These are phyloP conservation scores for Globisporangium paddicum DNA, from an alignment of 352 stramenopile genomes.

Conservation along the genomic window DNA sequence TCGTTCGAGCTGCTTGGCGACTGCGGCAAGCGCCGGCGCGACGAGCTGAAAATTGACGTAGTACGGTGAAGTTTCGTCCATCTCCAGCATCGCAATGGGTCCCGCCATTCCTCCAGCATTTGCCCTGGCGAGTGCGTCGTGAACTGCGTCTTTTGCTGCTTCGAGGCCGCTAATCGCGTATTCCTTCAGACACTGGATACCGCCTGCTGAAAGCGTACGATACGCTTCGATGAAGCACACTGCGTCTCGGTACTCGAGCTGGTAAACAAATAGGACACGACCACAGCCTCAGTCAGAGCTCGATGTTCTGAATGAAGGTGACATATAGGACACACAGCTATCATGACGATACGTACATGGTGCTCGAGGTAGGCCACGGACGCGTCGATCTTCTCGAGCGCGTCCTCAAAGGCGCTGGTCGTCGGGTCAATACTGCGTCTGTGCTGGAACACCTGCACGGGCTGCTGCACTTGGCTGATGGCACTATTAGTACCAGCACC, in stretches of 20 bases:
- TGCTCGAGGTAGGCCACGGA: slow-evolving; percentile 57
- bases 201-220: slow-evolving; percentile 48
- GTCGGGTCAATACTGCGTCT: slow-evolving; percentile 70
- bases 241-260: slow-evolving; percentile 69
- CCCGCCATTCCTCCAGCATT: neutral
- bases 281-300: neutral
- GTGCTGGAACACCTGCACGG: slow-evolving; percentile 78
- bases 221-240: slow-evolving; percentile 75
- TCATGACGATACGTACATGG: slow-evolving; percentile 39
- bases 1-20: slow-evolving; percentile 59
- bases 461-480: slow-evolving; percentile 12
- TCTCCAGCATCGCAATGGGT: slow-evolving; percentile 16
- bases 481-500: neutral
- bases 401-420: slow-evolving; percentile 44
- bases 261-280: neutral
- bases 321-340: neutral
- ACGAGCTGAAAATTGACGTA: slow-evolving; percentile 81
- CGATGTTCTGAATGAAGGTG: neutral
- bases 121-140: slow-evolving; percentile 42
- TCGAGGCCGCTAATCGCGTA: slow-evolving; percentile 68
- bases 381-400: slow-evolving; percentile 66
- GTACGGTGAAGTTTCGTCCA: slow-evolving; percentile 70
- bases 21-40: slow-evolving; percentile 47
- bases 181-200: slow-evolving; percentile 62
- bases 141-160: slow-evolving; percentile 59